Conservation (phyloP, 805 yeast genomes). For the Ascoidea rubescens region DNA sequence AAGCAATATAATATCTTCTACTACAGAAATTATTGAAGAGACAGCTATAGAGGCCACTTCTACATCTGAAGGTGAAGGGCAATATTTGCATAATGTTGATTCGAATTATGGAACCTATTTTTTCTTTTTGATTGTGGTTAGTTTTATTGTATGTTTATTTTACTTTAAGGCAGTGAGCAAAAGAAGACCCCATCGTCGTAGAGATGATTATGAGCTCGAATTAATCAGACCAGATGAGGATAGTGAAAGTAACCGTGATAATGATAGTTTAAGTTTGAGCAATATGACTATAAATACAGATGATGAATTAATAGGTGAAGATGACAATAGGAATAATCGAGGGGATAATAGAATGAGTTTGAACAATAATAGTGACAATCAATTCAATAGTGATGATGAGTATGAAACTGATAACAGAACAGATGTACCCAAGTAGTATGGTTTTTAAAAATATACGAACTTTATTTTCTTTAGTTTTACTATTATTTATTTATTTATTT, state of each 20-base stretch:
- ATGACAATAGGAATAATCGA: too few relatives aligned
- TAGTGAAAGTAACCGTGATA: conserved; percentile 14
- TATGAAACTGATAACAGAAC: background rate
- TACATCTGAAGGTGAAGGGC: conserved; percentile 17
- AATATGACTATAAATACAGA: background rate
- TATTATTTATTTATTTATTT: too few relatives aligned
- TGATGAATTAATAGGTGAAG: background rate
- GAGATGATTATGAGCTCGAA: conserved; percentile 67
- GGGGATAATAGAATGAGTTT: too few relatives aligned
- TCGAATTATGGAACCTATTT: conserved; percentile 48
- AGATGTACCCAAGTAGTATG: too few relatives aligned
- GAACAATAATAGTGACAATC: background rate
- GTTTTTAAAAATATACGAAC: too few relatives aligned
- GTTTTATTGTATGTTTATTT: conserved; percentile 32
- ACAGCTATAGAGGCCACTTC: background rate
- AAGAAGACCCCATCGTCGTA: conserved; percentile 30
- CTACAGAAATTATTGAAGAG: background rate
- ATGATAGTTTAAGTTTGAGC: background rate
- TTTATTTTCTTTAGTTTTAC: too few relatives aligned
- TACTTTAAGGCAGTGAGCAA: conserved; percentile 30
- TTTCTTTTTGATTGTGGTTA: conserved; percentile 42
- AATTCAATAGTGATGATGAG: background rate
- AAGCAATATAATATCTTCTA: background rate
- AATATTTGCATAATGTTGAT: conserved; percentile 21
- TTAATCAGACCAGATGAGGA: conserved; percentile 52